Conservation (phyloP, 305 asterid species). For the Petunia hybrid region DNA sequence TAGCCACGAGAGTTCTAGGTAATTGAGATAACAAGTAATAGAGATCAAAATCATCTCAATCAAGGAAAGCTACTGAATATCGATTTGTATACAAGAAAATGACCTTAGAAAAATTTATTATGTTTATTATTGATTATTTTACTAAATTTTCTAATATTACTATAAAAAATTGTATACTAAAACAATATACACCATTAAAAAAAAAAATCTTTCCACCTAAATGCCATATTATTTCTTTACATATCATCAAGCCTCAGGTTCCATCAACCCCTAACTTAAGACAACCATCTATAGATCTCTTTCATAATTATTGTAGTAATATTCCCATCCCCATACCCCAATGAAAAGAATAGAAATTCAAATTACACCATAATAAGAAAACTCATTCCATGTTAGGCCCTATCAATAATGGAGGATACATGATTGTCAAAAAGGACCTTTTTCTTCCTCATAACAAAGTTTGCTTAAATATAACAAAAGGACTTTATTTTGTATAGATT, state of each 20-base stretch:
- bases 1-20: too few species aligned
- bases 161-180: too few species aligned
- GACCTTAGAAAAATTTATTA: too few species aligned
- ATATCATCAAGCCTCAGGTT: constrained; percentile 20
- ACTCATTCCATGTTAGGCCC: constrained; percentile 26
- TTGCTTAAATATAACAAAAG: constrained; percentile 33
- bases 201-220: background rate
- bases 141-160: too few species aligned
- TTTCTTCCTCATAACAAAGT: constrained; percentile 38
- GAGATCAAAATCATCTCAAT: too few species aligned
- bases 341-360: background rate
- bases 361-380: constrained; percentile 9
- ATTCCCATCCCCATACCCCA: too few species aligned
- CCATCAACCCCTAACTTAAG: constrained; percentile 9
- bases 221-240: constrained; percentile 39
- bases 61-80: too few species aligned
- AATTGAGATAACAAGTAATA: too few species aligned
- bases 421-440: constrained; percentile 37
- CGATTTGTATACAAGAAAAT: too few species aligned
- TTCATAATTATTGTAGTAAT: background rate
- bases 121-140: too few species aligned
- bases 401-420: constrained; percentile 47
- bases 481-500: background rate
- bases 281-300: constrained; percentile 36
- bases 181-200: too few species aligned